Conservation (phyloP, 768 basidiomycete species). For the Serpula lacrymans region DNA sequence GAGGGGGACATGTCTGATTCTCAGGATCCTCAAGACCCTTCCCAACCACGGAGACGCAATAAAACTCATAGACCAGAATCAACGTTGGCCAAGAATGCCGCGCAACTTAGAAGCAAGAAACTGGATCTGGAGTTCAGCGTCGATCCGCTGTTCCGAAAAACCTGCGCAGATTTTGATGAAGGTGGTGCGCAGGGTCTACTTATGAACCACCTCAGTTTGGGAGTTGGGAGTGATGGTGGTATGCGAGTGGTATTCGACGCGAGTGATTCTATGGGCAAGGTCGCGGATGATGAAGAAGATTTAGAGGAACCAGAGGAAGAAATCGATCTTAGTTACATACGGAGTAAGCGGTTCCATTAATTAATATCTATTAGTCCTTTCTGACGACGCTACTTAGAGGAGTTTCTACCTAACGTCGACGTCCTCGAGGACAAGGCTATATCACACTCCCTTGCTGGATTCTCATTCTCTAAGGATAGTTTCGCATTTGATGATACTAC, state of each 20-base stretch:
- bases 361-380: constrained; percentile 1
- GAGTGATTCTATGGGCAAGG: constrained; percentile 82
- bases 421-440: constrained; percentile 68
- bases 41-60: constrained; percentile 55
- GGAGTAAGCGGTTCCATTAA: constrained; percentile 48
- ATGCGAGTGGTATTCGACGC: constrained; percentile 95
- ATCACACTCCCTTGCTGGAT: constrained; percentile 74
- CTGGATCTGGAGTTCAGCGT: constrained; percentile 94
- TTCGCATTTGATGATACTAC: constrained; percentile 60
- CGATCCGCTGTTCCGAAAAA: constrained; percentile 97
- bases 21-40: constrained; percentile 64
- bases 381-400: constrained; percentile 37
- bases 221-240: constrained; percentile 73
- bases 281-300: constrained; percentile 63
- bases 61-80: constrained; percentile 69
- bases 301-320: constrained; percentile 67
- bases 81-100: constrained; percentile 85
- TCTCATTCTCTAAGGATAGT: constrained; percentile 75
- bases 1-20: constrained; percentile 57
- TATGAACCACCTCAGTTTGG: constrained; percentile 91
- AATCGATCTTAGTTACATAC: constrained; percentile 60
- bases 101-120: constrained; percentile 84
- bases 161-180: constrained; percentile 97
- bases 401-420: constrained; percentile 72
- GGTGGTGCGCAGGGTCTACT: constrained; percentile 93